Evolutionary conservation across 192 early-diverging fungal genomes (phyloP).

Genomic region (Entomortierella parvispora): DNA sequence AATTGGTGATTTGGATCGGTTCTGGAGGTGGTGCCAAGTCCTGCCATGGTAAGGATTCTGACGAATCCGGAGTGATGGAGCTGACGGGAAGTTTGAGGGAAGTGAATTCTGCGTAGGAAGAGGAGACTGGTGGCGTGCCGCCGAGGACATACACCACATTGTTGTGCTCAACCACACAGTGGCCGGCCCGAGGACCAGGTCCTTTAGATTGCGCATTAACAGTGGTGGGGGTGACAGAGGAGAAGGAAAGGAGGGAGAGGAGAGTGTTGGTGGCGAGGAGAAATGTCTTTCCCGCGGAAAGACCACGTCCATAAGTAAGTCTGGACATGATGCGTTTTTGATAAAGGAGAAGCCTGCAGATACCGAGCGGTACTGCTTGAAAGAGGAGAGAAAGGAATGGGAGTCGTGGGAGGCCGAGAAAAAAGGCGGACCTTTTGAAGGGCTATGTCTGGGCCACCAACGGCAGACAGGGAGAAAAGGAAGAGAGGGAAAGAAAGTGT

Average conservation of each 20-base stretch:
- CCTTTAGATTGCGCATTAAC: slow-evolving; percentile 34
- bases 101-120: slow-evolving; percentile 28
- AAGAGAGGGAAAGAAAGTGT: too few relatives aligned
- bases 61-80: neutral
- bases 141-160: slow-evolving; percentile 33
- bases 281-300: too few relatives aligned
- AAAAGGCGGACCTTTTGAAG: too few relatives aligned
- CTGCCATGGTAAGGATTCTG: slow-evolving; percentile 29
- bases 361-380: too few relatives aligned
- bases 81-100: slow-evolving; percentile 31
- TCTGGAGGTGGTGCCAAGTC: slow-evolving; percentile 34
- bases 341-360: too few relatives aligned
- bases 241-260: neutral
- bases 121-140: slow-evolving; percentile 34
- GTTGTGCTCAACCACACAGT: slow-evolving; percentile 42
- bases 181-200: slow-evolving; percentile 32
- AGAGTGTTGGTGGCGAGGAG: neutral
- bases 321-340: too few relatives aligned
- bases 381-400: too few relatives aligned
- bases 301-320: too few relatives aligned
- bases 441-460: too few relatives aligned
- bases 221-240: neutral
- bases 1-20: slow-evolving; percentile 29
- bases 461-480: too few relatives aligned
- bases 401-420: too few relatives aligned